Conservation (phyloP, 1,139 yeast species). For the Scheffersomyces lignicola region DNA sequence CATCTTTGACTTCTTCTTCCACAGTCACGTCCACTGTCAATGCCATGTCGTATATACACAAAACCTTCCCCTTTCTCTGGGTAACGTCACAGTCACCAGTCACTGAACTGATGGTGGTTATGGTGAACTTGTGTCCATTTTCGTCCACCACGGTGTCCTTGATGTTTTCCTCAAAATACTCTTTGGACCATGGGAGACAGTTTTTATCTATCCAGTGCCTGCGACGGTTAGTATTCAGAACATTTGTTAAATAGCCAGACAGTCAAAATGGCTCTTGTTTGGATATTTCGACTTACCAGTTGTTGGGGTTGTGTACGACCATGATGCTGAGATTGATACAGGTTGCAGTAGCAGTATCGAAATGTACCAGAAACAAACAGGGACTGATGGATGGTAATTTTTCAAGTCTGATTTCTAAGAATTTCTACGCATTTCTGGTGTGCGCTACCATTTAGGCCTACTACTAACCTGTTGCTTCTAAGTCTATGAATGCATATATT, state of each 20-base stretch:
- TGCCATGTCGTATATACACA: conserved; percentile 69
- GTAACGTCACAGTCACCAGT: conserved; percentile 80
- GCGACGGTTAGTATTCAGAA: conserved; percentile 3
- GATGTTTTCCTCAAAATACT: conserved; percentile 51
- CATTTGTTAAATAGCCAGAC: background rate
- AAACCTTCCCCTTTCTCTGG: conserved; percentile 77
- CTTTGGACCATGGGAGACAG: conserved; percentile 74
- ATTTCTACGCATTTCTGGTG: too few relatives aligned
- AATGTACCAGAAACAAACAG: too few relatives aligned
- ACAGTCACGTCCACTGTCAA: conserved; percentile 44
- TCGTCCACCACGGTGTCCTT: conserved; percentile 33
- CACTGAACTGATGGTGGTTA: conserved; percentile 45
- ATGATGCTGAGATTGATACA: conserved; percentile 29
- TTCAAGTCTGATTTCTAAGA: too few relatives aligned
- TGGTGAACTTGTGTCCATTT: conserved; percentile 33
- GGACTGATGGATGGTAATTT: too few relatives aligned
- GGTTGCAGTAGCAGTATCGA: too few relatives aligned
- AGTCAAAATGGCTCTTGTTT: background rate
- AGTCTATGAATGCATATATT: too few relatives aligned
- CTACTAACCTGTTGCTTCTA: too few relatives aligned
- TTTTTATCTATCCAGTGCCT: conserved; percentile 87
- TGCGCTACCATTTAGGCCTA: too few relatives aligned
- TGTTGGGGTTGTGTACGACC: conserved; percentile 83
- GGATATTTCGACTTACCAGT: conserved; percentile 54
- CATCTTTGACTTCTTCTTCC: conserved; percentile 22